Conservation (phyloP, 1,284 basidiomycete species). For the Rhodofomes roseus region DNA sequence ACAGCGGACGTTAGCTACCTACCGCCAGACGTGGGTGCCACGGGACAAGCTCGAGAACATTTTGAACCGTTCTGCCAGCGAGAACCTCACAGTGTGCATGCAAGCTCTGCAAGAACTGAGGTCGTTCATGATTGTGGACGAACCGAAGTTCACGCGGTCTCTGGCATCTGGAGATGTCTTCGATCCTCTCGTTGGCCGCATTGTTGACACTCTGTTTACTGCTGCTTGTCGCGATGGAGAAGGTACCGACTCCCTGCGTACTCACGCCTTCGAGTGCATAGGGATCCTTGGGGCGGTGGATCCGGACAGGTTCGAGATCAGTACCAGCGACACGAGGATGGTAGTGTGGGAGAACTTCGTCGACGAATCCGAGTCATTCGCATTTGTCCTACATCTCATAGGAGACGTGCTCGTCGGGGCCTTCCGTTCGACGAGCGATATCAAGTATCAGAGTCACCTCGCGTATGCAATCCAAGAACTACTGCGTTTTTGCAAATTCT, state of each 20-base stretch:
- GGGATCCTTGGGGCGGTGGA: constrained; percentile 95
- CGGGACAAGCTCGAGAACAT: constrained; percentile 64
- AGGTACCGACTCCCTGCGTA: constrained; percentile 62
- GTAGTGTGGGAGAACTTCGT: constrained; percentile 82
- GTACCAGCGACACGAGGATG: constrained; percentile 58
- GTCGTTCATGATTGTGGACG: constrained; percentile 50
- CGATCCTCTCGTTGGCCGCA: constrained; percentile 69
- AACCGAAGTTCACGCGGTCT: constrained; percentile 51
- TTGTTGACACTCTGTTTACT: constrained; percentile 69
- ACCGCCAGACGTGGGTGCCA: constrained; percentile 51
- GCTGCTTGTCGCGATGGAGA: constrained; percentile 79
- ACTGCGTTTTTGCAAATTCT: constrained; percentile 86
- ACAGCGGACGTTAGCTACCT: constrained; percentile 41
- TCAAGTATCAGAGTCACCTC: constrained; percentile 86
- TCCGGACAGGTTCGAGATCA: constrained; percentile 87
- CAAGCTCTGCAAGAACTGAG: constrained; percentile 82
- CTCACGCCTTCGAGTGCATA: constrained; percentile 85
- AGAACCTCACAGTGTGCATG: constrained; percentile 79
- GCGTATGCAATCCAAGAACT: constrained; percentile 95
- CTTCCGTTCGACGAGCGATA: constrained; percentile 92
- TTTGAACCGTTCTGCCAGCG: constrained; percentile 72
- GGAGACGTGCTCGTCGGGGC: constrained; percentile 86
- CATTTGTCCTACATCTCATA: constrained; percentile 87
- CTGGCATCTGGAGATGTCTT: constrained; percentile 85
- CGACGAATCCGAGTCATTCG: constrained; percentile 75